Conservation (phyloP, 139 green algal species). For the Chlamydomonas sp. region DNA sequence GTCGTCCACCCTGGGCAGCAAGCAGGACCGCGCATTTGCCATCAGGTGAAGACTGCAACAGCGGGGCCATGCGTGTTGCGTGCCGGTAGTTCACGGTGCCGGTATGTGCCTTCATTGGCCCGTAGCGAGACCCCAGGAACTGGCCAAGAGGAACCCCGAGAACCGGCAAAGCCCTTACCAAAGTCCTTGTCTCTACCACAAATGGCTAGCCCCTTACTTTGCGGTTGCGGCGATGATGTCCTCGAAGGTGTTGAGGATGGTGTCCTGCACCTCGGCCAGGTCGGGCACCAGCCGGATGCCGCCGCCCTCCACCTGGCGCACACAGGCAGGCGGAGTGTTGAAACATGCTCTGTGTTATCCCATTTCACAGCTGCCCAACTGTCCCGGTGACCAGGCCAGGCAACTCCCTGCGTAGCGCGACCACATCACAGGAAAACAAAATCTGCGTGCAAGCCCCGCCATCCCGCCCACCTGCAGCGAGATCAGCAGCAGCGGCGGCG, state of each 20-base stretch:
- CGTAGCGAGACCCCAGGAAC: too few relatives aligned
- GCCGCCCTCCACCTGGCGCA: conserved; percentile 33
- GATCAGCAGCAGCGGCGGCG: conserved; percentile 70
- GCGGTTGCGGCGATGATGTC: conserved; percentile 58
- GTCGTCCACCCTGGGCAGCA: conserved; percentile 41
- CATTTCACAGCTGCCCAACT: neutral
- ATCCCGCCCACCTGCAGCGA: conserved; percentile 35
- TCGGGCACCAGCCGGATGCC: conserved; percentile 55
- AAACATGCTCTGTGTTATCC: conserved; percentile 9
- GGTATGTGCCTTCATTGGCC: too few relatives aligned
- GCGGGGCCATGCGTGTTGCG: too few relatives aligned
- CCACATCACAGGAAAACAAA: neutral
- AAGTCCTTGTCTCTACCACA: neutral
- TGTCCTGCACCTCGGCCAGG: conserved; percentile 60
- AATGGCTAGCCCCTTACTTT: conserved; percentile 3
- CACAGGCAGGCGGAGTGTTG: neutral
- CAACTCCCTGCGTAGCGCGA: neutral
- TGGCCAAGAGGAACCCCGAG: too few relatives aligned
- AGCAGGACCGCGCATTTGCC: neutral
- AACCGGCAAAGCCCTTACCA: too few relatives aligned
- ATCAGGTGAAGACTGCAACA: too few relatives aligned
- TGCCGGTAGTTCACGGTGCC: too few relatives aligned
- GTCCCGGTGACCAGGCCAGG: too few relatives aligned
- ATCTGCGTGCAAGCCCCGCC: neutral
- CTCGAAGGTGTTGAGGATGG: conserved; percentile 65